Evolutionary conservation across 495 filamentous ascomycete genomes (phyloP), one percentile per base, ranked within the genome.

Genomic region (Hyaloscypha bicolor): DNA sequence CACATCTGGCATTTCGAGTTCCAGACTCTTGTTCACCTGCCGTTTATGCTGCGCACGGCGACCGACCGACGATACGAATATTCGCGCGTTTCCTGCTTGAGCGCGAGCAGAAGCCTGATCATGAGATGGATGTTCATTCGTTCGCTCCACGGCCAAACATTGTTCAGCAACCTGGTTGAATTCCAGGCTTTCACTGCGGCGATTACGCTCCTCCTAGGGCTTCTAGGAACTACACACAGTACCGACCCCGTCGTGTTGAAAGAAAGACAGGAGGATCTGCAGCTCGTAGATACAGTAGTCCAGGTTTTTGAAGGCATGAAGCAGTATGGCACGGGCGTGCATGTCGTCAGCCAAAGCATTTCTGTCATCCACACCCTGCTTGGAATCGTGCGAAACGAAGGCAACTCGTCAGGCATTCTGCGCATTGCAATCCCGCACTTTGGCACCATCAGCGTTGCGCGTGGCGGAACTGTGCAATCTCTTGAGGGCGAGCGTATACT

Each of bases 1-100:
- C 83, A 86, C 61, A 77, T 84, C 67, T 79, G 82, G 65, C 79
- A 81, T 57, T 74, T 79, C 71, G 73, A 80, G 61, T 74, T 83
- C 9, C 67, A 76, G 33, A 75, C 78, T 55, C 72, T 82, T 1
- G 67, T 80, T 0, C 80, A 83, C 64, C 73, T 83, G 11, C 81
- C 81, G 9, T 82, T 78, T 62, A 79, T 82, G 76, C 73, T 82
- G 9, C 78, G 75, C 6, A 76, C 78, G 60, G 72, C 79, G 0
- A 75, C 77, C 33, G 80, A 81, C 62, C 70, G 70, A 25, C 75
- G 71, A 3, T 79, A 78, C 72, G 81, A 83, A 62, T 83, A 84
- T 65, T 84, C 78, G 74, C 82, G 79, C 66, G 70, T 73, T n/a
- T 74, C 73, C 9, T 83, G 80, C 57, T 60, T 77, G 19, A 71